Base-by-base conservation (phyloP, 2,329 filamentous ascomycete species). In the Alternaria infectoria region DNA sequence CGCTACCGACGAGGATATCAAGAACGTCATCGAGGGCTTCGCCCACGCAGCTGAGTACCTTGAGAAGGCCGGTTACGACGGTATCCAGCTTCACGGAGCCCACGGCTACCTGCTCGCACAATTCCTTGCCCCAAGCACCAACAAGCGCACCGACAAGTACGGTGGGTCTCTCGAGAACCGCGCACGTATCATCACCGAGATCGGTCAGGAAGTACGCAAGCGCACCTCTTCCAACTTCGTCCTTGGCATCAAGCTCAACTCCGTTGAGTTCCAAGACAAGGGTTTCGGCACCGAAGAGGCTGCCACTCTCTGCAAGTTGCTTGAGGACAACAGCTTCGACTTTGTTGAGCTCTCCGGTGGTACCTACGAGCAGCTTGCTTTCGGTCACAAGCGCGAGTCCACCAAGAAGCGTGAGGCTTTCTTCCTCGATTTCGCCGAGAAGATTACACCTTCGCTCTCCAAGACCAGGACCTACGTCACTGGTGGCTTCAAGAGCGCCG, bases 281-380 rank as follows among this genome's bases (percentile, higher is more conserved):
- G 86, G 85, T 0, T 84, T 87, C 75, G 77, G 80, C 49, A 79
- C 84, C 2, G 82, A 85, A 9, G 87, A 88, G 64, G 84, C 84
- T 2, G 80, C 77, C 28, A 71, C 81, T 28, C 77, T 88, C 32
- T 85, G 83, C 74, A 74, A 80, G 46, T 73, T 82, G 21, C 78
- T 88, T 2, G 85, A 88, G 71, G 72, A 80, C 51, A 82, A 84
- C 62, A 76, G 74, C 8, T 86, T 88, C 55, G 83, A 87, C 74
- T 86, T 87, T 67, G 86, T 89, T 12, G 87, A 89, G 77, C 80
- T 90, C 0, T 85, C 81, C 0, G 88, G 88, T 12, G 88, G 88
- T 8, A 90, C 87, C 0, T 89, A 88, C 69, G 84, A 90, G 75
- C 75, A 80, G 17, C 71, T 86, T 0, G 86, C 82, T 0, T 87